phyloP scores from a whole-genome alignment of 768 basidiomycete genomes.

The Boletus rex-veris region DNA sequence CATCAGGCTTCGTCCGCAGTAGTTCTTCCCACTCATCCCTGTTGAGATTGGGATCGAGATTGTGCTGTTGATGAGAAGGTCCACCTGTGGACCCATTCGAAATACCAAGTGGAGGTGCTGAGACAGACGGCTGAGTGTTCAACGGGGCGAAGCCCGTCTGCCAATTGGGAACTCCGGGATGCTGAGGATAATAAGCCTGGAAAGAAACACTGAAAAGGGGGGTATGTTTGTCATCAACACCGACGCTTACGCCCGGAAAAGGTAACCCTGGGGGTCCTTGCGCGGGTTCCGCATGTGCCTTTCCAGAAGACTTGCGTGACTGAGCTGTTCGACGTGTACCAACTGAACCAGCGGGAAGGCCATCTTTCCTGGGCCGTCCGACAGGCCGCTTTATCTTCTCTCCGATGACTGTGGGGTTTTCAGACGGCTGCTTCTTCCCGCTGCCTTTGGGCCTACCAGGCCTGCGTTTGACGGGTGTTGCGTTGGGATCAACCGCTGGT shows the following conservation, averaged over 20 bases:
- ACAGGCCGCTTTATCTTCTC: constrained; percentile 74
- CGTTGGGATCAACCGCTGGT: constrained; percentile 26
- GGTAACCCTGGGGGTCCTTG: constrained; percentile 29
- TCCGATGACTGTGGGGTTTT: constrained; percentile 35
- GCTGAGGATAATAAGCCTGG: constrained; percentile 33
- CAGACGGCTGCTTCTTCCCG: constrained; percentile 59
- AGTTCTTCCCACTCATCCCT: constrained; percentile 66
- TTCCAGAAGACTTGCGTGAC: constrained; percentile 38
- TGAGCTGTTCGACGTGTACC: constrained; percentile 42
- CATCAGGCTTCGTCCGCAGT: constrained; percentile 50
- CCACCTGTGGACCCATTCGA: constrained; percentile 22
- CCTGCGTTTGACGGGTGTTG: constrained; percentile 53
- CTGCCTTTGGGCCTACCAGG: constrained; percentile 80
- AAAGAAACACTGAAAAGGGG: constrained; percentile 1
- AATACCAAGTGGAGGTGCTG: constrained; percentile 35
- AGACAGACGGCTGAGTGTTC: constrained; percentile 25
- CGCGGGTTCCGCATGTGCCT: constrained; percentile 16
- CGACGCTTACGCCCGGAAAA: constrained; percentile 28
- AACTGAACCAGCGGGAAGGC: constrained; percentile 73
- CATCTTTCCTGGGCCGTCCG: constrained; percentile 78
- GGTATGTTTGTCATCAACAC: not conserved
- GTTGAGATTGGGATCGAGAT: constrained; percentile 51
- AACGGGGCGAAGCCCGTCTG: constrained; percentile 30
- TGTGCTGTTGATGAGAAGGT: constrained; percentile 26
- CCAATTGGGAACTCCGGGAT: constrained; percentile 30